phyloP scores from a whole-genome alignment of 768 basidiomycete species.

The Pleurotus tuoliensis region DNA sequence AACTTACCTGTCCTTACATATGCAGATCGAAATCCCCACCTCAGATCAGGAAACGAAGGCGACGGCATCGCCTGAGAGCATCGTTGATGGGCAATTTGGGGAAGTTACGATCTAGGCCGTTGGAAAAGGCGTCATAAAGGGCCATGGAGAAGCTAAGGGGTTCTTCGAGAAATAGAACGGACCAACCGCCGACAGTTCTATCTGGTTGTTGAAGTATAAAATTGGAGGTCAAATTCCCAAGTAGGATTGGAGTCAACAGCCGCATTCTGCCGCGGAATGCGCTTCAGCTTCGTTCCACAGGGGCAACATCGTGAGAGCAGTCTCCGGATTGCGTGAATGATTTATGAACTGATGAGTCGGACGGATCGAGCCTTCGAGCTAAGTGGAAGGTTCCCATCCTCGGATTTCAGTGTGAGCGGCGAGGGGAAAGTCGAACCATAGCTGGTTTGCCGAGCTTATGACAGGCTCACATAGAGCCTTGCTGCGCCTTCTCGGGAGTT shows the following conservation, averaged over 20 bases:
- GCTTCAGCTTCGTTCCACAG: slow-evolving; percentile 3
- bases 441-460: background rate
- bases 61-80: background rate
- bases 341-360: background rate
- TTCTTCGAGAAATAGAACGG: slow-evolving; percentile 1
- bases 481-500: background rate
- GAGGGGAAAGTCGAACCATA: background rate
- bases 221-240: background rate
- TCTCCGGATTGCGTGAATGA: background rate
- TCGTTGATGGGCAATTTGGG: background rate
- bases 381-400: background rate
- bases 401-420: background rate
- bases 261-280: background rate
- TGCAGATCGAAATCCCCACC: background rate
- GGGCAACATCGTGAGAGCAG: slow-evolving; percentile 1
- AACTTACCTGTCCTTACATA: background rate
- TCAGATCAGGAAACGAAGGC: background rate
- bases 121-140: background rate
- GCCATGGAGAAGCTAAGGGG: background rate
- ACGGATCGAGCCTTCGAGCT: background rate
- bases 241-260: background rate
- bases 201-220: background rate
- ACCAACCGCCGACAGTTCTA: background rate
- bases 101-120: background rate
- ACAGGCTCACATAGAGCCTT: background rate